phyloP scores from a whole-genome alignment of 164 flowering plant genomes.

The Hamamelis virginiana region DNA sequence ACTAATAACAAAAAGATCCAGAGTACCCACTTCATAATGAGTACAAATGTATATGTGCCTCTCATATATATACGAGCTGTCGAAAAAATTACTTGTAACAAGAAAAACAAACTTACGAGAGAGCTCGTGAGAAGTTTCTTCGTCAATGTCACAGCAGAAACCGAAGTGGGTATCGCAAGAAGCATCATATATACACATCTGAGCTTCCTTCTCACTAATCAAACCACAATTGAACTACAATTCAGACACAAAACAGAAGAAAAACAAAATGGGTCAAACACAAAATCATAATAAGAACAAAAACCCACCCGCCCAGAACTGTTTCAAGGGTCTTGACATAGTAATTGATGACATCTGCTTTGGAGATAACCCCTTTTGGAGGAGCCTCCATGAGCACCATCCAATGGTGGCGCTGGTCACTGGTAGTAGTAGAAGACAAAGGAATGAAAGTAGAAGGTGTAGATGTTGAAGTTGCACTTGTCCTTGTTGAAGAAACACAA shows the following conservation, averaged over 20 bases:
- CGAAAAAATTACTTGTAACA: neutral
- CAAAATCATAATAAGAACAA: neutral
- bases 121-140: conserved; percentile 46
- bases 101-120: conserved; percentile 34
- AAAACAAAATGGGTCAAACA: neutral
- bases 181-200: conserved; percentile 73
- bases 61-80: neutral
- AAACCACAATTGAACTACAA: conserved; percentile 7
- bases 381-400: conserved; percentile 62
- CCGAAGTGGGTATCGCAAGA: conserved; percentile 62
- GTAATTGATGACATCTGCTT: conserved; percentile 50
- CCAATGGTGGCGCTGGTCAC: conserved; percentile 42
- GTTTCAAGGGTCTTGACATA: conserved; percentile 53
- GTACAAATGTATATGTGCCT: neutral
- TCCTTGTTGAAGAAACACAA: neutral
- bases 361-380: conserved; percentile 36
- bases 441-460: conserved; percentile 13
- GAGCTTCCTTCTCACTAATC: conserved; percentile 72
- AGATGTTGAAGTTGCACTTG: conserved; percentile 15
- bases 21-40: neutral
- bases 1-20: neutral
- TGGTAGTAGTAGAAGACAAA: conserved; percentile 13
- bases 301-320: conserved; percentile 57
- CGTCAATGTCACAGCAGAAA: conserved; percentile 70
- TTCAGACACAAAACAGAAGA: neutral